These are phyloP conservation scores for Setomelanomma holmii DNA, from an alignment of 2,329 filamentous ascomycete species.

Conservation along the genomic window DNA sequence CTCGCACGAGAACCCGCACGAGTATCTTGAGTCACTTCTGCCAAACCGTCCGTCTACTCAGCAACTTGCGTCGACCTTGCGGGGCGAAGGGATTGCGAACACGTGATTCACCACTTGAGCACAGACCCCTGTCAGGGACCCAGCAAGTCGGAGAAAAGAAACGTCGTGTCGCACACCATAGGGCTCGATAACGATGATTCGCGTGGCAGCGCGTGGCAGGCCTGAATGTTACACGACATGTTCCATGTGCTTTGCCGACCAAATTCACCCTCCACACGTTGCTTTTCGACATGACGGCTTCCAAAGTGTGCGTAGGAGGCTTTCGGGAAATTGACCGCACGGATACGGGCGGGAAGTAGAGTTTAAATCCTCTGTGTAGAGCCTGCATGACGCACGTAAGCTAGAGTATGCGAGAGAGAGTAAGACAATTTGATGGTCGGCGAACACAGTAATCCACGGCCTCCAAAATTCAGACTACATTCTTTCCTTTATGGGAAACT, in stretches of 20 bases:
- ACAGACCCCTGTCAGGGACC: background rate
- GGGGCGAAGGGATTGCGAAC: background rate
- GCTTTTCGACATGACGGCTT: no score
- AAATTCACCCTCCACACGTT: background rate
- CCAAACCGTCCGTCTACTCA: background rate
- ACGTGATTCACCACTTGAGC: background rate
- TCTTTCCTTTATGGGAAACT: background rate
- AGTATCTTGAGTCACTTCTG: background rate
- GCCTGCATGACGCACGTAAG: background rate
- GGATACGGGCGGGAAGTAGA: no score
- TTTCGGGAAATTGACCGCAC: no score
- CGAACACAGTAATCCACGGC: slow-evolving; percentile 3
- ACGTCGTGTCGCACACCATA: background rate
- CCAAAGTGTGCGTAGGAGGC: background rate
- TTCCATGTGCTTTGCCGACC: background rate
- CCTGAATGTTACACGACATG: background rate
- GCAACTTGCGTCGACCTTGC: background rate
- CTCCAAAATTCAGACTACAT: background rate
- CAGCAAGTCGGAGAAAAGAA: background rate
- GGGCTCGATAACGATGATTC: background rate
- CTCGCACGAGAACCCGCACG: background rate
- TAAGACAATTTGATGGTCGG: background rate
- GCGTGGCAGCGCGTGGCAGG: background rate
- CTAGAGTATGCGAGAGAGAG: background rate
- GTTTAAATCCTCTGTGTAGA: background rate